Evolutionary conservation across 2,329 filamentous ascomycete species (phyloP).

Genomic region (Bertia moriformis): DNA sequence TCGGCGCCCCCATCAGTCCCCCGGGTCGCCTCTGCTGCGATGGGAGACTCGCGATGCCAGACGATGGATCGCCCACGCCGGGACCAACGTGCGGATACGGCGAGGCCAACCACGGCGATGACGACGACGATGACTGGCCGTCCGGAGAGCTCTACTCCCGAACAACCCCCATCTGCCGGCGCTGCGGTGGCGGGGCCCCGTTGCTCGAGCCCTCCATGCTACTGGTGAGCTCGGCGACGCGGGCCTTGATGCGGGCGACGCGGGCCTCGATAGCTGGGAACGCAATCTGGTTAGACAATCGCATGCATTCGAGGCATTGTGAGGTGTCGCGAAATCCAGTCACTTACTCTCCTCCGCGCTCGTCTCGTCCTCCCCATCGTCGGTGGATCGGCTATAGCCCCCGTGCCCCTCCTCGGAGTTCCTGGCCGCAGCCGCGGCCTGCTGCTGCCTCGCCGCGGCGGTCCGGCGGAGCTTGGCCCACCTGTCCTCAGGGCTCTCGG

Average conservation of each 20-base stretch:
- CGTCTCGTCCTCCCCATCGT: slow-evolving; percentile 5
- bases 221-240: slow-evolving; percentile 83
- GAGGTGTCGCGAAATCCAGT: background rate
- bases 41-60: no score
- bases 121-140: no score
- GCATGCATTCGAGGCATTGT: background rate
- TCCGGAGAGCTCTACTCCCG: background rate
- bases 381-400: slow-evolving; percentile 28
- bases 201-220: slow-evolving; percentile 49
- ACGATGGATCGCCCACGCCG: no score
- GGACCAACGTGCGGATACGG: no score
- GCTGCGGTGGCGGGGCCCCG: no score
- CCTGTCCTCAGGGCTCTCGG: slow-evolving; percentile 48
- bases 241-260: slow-evolving; percentile 92
- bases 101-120: no score
- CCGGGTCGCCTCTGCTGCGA: no score
- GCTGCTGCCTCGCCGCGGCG: slow-evolving; percentile 73
- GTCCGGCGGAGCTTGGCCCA: slow-evolving; percentile 97
- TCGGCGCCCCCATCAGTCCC: no score
- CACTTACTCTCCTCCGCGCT: slow-evolving; percentile 17
- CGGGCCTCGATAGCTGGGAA: slow-evolving; percentile 80
- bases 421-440: slow-evolving; percentile 50
- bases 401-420: slow-evolving; percentile 50
- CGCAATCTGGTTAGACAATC: slow-evolving; percentile 11
- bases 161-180: background rate